These are phyloP conservation scores for Macrophomina tecta DNA, from an alignment of 2,329 filamentous ascomycete genomes.

Conservation along the genomic window DNA sequence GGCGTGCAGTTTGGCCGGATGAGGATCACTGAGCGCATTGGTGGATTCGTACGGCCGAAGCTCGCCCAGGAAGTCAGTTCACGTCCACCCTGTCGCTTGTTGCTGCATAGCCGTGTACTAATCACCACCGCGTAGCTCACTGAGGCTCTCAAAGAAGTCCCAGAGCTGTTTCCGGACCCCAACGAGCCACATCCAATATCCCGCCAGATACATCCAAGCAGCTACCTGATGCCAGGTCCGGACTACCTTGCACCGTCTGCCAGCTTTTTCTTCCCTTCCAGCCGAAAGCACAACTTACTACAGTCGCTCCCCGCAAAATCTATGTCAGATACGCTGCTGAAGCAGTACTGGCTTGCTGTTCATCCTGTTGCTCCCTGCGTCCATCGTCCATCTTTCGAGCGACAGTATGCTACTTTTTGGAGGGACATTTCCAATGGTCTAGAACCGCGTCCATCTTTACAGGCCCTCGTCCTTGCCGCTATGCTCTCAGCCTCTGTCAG, in stretches of 20 bases:
- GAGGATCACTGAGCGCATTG: slow-evolving; percentile 75
- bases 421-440: slow-evolving; percentile 62
- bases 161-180: slow-evolving; percentile 28
- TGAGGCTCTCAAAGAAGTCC: slow-evolving; percentile 40
- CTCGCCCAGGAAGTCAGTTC: slow-evolving; percentile 70
- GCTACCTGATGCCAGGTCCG: slow-evolving; percentile 67
- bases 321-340: slow-evolving; percentile 66
- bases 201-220: slow-evolving; percentile 32
- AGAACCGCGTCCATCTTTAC: slow-evolving; percentile 68
- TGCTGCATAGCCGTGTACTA: slow-evolving; percentile 24
- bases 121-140: slow-evolving; percentile 35
- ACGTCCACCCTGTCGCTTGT: background rate
- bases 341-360: slow-evolving; percentile 71
- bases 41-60: slow-evolving; percentile 73
- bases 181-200: slow-evolving; percentile 29
- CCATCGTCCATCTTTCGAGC: slow-evolving; percentile 71
- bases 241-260: slow-evolving; percentile 73
- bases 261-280: slow-evolving; percentile 67
- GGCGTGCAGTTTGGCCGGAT: slow-evolving; percentile 75
- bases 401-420: slow-evolving; percentile 71
- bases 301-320: slow-evolving; percentile 65
- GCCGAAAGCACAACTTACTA: slow-evolving; percentile 53
- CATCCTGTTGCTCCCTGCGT: slow-evolving; percentile 72
- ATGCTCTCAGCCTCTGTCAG: slow-evolving; percentile 74
- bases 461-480: slow-evolving; percentile 72